These are phyloP conservation scores for Diaporthe eres DNA, from an alignment of 2,329 filamentous ascomycete species.

Conservation along the genomic window DNA sequence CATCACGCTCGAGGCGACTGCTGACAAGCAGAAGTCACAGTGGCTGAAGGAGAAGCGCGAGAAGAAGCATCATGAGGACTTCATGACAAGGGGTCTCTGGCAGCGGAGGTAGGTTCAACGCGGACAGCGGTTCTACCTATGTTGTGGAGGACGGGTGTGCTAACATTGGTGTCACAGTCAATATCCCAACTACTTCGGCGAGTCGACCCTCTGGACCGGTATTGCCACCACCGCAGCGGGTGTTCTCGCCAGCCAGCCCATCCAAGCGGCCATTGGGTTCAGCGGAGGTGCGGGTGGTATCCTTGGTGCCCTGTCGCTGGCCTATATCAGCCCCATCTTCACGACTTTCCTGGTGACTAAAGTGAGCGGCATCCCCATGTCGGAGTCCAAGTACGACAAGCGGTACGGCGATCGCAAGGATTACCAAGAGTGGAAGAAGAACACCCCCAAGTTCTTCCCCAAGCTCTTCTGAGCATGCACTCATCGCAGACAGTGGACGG, in stretches of 20 bases:
- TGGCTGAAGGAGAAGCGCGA: constrained; percentile 74
- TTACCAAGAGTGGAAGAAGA: constrained; percentile 77
- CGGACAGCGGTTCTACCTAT: too few species aligned
- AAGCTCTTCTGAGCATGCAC: constrained; percentile 62
- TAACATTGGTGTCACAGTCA: constrained; percentile 51
- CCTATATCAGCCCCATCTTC: constrained; percentile 74
- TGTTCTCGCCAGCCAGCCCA: constrained; percentile 66
- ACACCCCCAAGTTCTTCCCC: constrained; percentile 75
- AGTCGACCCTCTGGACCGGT: constrained; percentile 77
- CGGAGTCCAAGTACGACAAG: constrained; percentile 78
- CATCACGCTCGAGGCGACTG: constrained; percentile 71
- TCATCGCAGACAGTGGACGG: not conserved
- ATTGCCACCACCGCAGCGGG: constrained; percentile 73
- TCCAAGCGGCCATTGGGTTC: constrained; percentile 70
- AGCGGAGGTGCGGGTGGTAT: constrained; percentile 55
- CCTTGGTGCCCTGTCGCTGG: constrained; percentile 56
- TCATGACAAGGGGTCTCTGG: constrained; percentile 75
- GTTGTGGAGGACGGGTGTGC: not conserved
- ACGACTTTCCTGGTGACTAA: constrained; percentile 74
- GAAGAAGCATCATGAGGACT: constrained; percentile 77
- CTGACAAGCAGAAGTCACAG: constrained; percentile 74
- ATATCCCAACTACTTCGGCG: constrained; percentile 82
- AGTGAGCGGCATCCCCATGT: constrained; percentile 75
- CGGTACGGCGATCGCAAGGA: constrained; percentile 74
- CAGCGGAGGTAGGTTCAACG: constrained; percentile 59